Evolutionary conservation across 768 basidiomycete species (phyloP), one percentile per base, ranked within the genome.

Genomic region (Kondoa subrosea): DNA sequence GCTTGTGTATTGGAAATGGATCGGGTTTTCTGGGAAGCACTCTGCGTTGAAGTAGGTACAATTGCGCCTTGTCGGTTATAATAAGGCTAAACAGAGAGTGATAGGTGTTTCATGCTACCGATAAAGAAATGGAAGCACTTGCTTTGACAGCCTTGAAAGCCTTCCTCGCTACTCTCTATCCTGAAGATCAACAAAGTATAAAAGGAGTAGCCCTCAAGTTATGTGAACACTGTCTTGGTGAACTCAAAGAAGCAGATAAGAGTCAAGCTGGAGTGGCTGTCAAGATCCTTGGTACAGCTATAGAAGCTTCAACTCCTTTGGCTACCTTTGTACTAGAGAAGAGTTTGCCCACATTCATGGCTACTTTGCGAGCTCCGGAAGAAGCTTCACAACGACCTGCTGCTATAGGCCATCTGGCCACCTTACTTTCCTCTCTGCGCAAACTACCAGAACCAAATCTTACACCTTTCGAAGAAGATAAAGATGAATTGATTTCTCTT

Each of bases 81-180:
- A 26, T 27, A 34, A n/a, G 26, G 8, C 61, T n/a, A 65, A 29
- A 64, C 65, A 21, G 71, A 27, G 3, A 14, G 1, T 29, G 0
- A 0, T 71, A 97, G 91, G 87, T 97, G 34, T 88, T 96, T 77
- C 91, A 96, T 80, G 89, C 93, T 0, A 86, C 85, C 1, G 92
- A 97, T 75, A 64, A 78, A 3, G 77, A 82, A 33, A 88, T 87
- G 4, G 89, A 93, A 74, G 80, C 80, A 34, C 82, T 83, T 64
- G 89, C 92, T 0, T 78, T 95, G 31, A 81, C 81, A 32, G 81
- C 90, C 0, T 81, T 85, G 0, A 85, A 86, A 72, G 80, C 81
- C 3, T 81, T 99, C n/a, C 80, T 93, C 57, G 78, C 80, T 64
- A 87, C 87, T 0, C 83, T 95, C 12, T 87, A 88, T 75, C 76